Base-by-base conservation (phyloP, 371 early-diverging fungal genomes). In the Zancudomyces culisetae region DNA sequence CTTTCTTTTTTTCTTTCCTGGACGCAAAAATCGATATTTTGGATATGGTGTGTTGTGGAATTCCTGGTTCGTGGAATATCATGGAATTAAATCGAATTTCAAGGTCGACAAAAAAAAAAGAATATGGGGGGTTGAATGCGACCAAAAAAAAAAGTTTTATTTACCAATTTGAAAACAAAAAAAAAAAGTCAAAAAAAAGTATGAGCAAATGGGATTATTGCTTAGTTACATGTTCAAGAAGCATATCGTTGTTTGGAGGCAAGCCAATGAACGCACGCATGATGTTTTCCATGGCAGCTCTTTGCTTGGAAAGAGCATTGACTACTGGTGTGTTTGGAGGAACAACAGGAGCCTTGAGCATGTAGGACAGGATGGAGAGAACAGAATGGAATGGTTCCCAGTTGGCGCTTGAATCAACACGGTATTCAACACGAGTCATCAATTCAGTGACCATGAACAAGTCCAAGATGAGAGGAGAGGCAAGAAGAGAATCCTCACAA, bases 401-500 rank as follows among this genome's bases (percentile, higher is more conserved):
- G 77, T 76, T 79, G 1, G 62, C 76, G 51, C 10, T 30, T 1
- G 58, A 55, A 26, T 52, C 51, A 12, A 53, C 51, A 52, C 63
- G 60, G 81, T 86, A 96, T 60, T 78, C 57, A 58, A 96, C 83
- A 66, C 95, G 92, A 52, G 92, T 87, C 83, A 94, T 82, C 57
- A 96, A 74, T 74, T 96, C 97, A 56, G 87, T 80, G 68, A 93
- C 70, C 59, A 94, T 78, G 56, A 81, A 79, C 58, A 96, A 70
- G 63, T 96, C 97, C 64, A 96, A 76, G 68, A 96, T 96, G 45
- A 96, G 73, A 27, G 97, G 97, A 35, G 87, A 83, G 42, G 97
- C 97, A 54, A 96, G 75, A 54, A 96, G 81, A 27, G 93, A 92
- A 64, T 96, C 97, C 70, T 96, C 97, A 70, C 97, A 96, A 45